Conservation (phyloP, 805 yeast species). For the Lipomyces lipofer region DNA sequence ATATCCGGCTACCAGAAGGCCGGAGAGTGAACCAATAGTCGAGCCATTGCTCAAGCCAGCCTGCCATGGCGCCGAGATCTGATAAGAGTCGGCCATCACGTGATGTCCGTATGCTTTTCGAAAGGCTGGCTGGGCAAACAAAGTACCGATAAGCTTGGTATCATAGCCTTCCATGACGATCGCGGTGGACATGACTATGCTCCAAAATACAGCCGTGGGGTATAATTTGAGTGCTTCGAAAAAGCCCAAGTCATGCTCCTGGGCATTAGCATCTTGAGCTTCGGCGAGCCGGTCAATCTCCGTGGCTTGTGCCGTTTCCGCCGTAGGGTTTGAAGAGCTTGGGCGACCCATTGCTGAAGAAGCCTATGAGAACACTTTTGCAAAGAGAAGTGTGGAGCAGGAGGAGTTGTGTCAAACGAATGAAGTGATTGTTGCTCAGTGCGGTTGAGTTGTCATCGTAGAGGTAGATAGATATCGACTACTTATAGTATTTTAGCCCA, state of each 20-base stretch:
- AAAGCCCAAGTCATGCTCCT: slow-evolving; percentile 37
- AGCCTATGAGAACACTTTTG: too few relatives aligned
- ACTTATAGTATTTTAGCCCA: too few relatives aligned
- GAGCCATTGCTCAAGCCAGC: slow-evolving; percentile 35
- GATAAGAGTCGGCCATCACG: background rate
- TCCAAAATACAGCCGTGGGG: slow-evolving; percentile 50
- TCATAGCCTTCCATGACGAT: slow-evolving; percentile 55
- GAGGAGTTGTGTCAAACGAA: too few relatives aligned
- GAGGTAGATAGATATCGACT: too few relatives aligned
- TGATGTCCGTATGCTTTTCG: background rate
- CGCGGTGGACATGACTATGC: slow-evolving; percentile 46
- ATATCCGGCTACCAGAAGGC: background rate
- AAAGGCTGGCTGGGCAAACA: slow-evolving; percentile 47
- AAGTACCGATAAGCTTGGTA: slow-evolving; percentile 43
- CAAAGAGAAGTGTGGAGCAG: too few relatives aligned
- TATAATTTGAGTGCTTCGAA: slow-evolving; percentile 43
- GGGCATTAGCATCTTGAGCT: too few relatives aligned
- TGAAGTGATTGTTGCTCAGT: too few relatives aligned
- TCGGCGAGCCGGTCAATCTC: too few relatives aligned
- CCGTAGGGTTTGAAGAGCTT: too few relatives aligned
- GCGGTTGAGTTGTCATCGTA: too few relatives aligned
- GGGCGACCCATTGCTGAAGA: too few relatives aligned
- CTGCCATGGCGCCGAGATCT: slow-evolving; percentile 36
- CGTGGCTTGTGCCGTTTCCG: too few relatives aligned
- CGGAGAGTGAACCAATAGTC: background rate